Evolutionary conservation across 176 grass and related monocot species (phyloP), one percentile per base, ranked within the genome.

Genomic region (Triticum timopheevii): DNA sequence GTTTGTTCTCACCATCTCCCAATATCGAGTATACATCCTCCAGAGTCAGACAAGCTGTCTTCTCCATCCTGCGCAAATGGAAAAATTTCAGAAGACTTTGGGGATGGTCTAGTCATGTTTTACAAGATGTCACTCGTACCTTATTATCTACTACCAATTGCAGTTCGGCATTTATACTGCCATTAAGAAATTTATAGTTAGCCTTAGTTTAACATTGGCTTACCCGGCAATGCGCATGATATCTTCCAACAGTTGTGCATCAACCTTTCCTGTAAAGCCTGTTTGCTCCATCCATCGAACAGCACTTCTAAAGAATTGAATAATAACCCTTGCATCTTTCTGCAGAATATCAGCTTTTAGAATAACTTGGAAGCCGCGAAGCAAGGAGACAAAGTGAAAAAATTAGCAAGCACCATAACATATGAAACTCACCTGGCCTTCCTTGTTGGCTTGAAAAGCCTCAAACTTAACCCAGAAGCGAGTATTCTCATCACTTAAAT

Each of bases 341-440:
- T 94, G 80, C 83, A 87, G 56, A 76, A 80, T 44, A 78, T 6
- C 20, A 76, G 34, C 33, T 61, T 12, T 71, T 36, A 50, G 59
- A 64, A 71, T 49, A 86, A 34, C 15, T 16, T 13, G 4, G 56
- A 17, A 35, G 1, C 30, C 5, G 10, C 8, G 6, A 75, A 35
- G 62, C 17, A 87, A 61, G 24, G n/a, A 8, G 17, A 47, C 1
- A 31, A 24, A 81, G 58, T 40, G 45, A 38, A 77, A n/a, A 31
- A 39, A 31, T 3, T 3, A 52, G 34, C 15, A 44, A 74, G 54
- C 31, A n/a, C 62, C 42, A 35, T 16, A 65, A 69, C 15, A 10
- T 45, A 90, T 15, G 33, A 74, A 64, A 80, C 79, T 83, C 82
- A 90, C 93, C 76, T 84, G 76, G 74, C 15, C 61, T 72, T 56